These are phyloP conservation scores for Erythrobasidium hasegawianum DNA, from an alignment of 1,284 basidiomycete species.

Conservation along the genomic window DNA sequence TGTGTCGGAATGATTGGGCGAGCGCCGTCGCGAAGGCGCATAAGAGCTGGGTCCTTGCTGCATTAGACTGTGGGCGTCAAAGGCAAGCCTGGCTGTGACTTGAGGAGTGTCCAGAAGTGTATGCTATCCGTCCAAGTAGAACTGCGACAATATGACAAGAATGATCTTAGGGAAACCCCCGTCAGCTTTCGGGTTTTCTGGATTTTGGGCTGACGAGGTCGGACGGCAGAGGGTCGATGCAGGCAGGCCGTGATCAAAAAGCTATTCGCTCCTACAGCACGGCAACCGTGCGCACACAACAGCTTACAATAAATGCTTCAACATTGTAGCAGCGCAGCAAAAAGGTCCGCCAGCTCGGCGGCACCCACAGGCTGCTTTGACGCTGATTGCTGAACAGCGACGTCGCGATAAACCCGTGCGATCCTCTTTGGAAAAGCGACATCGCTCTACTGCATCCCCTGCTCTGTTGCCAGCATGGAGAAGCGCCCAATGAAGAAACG, in stretches of 20 bases:
- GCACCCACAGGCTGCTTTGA: slow-evolving; percentile 26
- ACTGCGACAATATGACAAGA: no score
- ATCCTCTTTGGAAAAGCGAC: slow-evolving; percentile 31
- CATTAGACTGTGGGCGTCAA: background rate
- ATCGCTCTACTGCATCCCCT: slow-evolving; percentile 28
- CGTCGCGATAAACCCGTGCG: slow-evolving; percentile 2
- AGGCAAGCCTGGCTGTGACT: no score
- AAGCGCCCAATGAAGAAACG: slow-evolving; percentile 1
- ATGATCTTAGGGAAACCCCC: no score
- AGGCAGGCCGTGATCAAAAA: background rate
- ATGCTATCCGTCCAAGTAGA: no score
- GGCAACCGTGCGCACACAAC: no score
- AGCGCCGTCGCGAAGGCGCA: slow-evolving; percentile 24
- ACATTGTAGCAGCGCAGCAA: no score
- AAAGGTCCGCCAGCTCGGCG: slow-evolving; percentile 32
- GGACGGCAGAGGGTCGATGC: no score
- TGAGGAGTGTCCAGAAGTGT: no score
- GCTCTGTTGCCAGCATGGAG: slow-evolving; percentile 36
- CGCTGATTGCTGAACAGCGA: slow-evolving; percentile 27
- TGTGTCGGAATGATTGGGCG: slow-evolving; percentile 25
- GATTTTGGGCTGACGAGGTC: no score
- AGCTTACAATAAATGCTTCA: no score
- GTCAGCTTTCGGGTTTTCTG: no score
- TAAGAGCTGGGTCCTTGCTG: slow-evolving; percentile 14
- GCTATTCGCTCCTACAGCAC: no score